Evolutionary conservation across 2,329 filamentous ascomycete genomes (phyloP).

Genomic region (Monosporascus sp.): DNA sequence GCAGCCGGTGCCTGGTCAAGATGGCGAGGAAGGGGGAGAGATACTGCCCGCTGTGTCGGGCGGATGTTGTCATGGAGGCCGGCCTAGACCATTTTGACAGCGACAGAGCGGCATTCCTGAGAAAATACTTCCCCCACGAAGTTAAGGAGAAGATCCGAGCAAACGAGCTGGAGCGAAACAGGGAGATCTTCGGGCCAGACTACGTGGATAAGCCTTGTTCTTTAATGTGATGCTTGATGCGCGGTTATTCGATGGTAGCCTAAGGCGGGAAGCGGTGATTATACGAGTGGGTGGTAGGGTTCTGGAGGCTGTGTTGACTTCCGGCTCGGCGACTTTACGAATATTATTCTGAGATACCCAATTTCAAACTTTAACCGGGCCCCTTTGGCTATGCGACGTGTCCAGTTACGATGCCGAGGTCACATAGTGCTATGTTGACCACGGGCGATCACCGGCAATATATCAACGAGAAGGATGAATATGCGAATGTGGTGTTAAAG

Average conservation of each 20-base stretch:
- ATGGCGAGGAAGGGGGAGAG: conserved; percentile 67
- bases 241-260: background rate
- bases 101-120: conserved; percentile 63
- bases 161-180: conserved; percentile 71
- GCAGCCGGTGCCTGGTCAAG: conserved; percentile 76
- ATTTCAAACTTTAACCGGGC: background rate
- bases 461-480: too few species aligned
- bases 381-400: too few species aligned
- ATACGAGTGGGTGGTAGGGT: background rate
- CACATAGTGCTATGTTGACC: too few species aligned
- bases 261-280: background rate
- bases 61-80: conserved; percentile 65
- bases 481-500: too few species aligned
- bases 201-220: conserved; percentile 57
- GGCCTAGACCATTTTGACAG: conserved; percentile 67
- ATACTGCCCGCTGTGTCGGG: conserved; percentile 72
- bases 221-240: conserved; percentile 46
- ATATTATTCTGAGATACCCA: background rate
- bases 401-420: too few species aligned
- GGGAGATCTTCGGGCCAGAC: conserved; percentile 64
- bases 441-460: too few species aligned
- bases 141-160: conserved; percentile 62
- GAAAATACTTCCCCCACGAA: conserved; percentile 70
- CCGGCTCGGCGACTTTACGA: too few species aligned
- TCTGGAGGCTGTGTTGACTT: background rate